phyloP scores from a whole-genome alignment of 108 stramenopile species.

The Nitzschia inconspicua region DNA sequence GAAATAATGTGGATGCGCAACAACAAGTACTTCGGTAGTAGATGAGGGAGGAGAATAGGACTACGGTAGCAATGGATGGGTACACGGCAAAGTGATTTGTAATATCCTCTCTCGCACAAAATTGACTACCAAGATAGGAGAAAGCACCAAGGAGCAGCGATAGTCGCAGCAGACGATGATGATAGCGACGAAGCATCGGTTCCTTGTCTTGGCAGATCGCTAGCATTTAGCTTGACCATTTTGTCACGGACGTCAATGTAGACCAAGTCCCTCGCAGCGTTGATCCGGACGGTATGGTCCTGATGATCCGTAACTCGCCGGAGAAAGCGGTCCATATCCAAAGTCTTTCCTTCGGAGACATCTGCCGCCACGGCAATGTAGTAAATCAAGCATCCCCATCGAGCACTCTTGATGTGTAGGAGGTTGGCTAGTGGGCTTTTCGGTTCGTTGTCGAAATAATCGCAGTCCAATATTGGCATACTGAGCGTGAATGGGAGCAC shows the following conservation, averaged over 20 bases:
- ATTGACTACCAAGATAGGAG: no score
- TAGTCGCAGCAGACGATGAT: no score
- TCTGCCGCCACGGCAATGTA: conserved; percentile 22
- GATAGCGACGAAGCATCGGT: no score
- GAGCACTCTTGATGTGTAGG: conserved; percentile 13
- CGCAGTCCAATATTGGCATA: conserved; percentile 12
- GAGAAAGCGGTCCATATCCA: conserved; percentile 17
- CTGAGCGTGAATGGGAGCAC: conserved; percentile 13
- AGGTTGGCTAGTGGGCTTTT: conserved; percentile 7
- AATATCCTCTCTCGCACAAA: no score
- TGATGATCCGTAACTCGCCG: conserved; percentile 7
- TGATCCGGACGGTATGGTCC: conserved; percentile 6
- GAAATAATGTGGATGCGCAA: no score
- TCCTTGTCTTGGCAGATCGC: background rate
- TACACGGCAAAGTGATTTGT: no score
- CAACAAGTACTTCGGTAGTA: no score
- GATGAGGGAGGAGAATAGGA: no score
- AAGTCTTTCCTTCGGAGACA: conserved; percentile 9
- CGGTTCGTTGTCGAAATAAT: background rate
- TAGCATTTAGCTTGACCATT: background rate
- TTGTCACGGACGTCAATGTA: background rate
- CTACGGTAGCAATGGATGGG: no score
- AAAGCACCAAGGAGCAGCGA: no score
- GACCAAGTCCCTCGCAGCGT: background rate
- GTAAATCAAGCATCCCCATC: conserved; percentile 18